Base-by-base conservation (phyloP, 306 rosid genomes). In the Trifolium subterraneum region DNA sequence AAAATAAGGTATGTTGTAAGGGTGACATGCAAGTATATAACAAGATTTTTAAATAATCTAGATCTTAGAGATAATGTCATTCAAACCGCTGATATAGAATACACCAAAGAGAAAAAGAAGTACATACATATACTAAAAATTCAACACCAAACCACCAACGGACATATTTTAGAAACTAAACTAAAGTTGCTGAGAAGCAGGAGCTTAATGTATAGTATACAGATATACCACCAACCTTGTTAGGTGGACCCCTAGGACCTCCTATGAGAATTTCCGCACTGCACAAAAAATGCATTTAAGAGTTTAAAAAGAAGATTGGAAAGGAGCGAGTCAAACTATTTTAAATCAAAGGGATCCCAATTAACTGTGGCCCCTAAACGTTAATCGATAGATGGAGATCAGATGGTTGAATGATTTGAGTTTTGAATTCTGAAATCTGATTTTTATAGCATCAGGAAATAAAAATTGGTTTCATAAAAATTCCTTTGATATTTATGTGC, bases 211-310 rank as follows among this genome's bases (percentile, higher is more conserved):
- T 54, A 50, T 14, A 13, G 20, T 47, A 74, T 56, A 70, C 72
- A 36, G 55, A 79, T 61, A 58, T 71, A 84, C 97, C 29, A 27
- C 29, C 59, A 35, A 91, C 99, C 97, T 95, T 92, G 86, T 95
- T 88, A 18, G 96, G 96, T 71, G 98, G 99, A 51, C 97, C 99
- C 85, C 86, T 92, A 9, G 77, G 19, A 81, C 92, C 96, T 83
- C 97, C 99, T 1, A 84, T 83, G 83, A 88, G 82, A 79, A 95
- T 92, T 82, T 95, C 97, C 18, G 98, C 99, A 71, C 99, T 95
- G 90, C 80, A 84, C 64, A 48, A 76, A 64, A 29, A 71, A 60
- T 10, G 5, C 63, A 64, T 78, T 59, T 48, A 54, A 74, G 39
- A 61, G 25, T 68, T 64, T 13, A 12, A 41, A 73, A 39, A 48